Percentiles rank a stretch among this genome's conserved stretches.
Conservation (phyloP, 768 basidiomycete genomes). For the Phanerochaete sordida region DNA sequence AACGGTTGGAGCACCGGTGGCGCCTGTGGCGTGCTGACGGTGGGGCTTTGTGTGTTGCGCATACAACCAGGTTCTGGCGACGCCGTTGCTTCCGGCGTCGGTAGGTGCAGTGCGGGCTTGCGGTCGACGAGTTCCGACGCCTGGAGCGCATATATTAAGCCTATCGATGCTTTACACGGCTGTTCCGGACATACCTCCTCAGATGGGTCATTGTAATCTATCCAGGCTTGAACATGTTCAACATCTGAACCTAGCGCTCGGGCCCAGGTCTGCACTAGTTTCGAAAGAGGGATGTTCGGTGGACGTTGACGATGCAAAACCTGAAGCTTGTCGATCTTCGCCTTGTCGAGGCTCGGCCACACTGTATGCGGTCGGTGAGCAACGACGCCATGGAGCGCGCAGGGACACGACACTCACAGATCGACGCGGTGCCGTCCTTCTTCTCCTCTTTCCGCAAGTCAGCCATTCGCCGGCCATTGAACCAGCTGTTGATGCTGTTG, state of each 20-base stretch:
- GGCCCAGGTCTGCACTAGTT: neutral
- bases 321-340: neutral
- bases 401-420: slow-evolving; percentile 2
- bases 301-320: neutral
- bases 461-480: neutral
- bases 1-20: neutral
- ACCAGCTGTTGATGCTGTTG: neutral
- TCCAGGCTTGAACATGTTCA: neutral
- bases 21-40: neutral
- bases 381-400: neutral
- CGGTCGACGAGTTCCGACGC: neutral
- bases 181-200: neutral
- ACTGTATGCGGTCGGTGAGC: neutral
- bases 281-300: neutral
- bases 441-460: neutral
- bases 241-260: neutral
- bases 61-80: slow-evolving; percentile 7
- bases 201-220: neutral
- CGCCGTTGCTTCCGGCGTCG: slow-evolving; percentile 13
- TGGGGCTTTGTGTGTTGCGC: neutral
- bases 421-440: neutral
- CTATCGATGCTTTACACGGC: neutral
- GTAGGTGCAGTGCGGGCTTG: neutral
- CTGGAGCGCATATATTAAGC: neutral
- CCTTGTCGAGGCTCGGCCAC: slow-evolving; percentile 1